phyloP scores from a whole-genome alignment of 2,329 filamentous ascomycete genomes.

The Ceratocystis albifundus region DNA sequence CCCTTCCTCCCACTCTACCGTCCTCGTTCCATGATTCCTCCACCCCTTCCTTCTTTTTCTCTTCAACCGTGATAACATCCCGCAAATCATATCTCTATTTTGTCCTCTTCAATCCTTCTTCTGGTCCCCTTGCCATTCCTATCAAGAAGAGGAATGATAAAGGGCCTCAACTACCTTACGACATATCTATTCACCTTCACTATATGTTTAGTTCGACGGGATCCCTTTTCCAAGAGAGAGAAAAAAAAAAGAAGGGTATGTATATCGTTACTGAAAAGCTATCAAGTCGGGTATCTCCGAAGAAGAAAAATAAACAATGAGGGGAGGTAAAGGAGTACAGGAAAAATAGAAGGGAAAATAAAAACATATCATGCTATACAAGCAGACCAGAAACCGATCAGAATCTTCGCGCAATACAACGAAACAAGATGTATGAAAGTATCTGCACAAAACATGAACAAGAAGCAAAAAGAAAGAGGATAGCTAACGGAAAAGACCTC shows the following conservation, averaged over 20 bases:
- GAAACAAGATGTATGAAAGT: neutral
- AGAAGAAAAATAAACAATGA: neutral
- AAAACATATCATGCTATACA: neutral
- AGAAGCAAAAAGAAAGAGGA: neutral
- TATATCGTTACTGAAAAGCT: neutral
- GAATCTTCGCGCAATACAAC: neutral
- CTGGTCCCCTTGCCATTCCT: neutral
- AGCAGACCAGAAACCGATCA: neutral
- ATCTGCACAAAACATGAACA: neutral
- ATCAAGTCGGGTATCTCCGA: neutral
- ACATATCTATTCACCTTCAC: neutral
- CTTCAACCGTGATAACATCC: neutral
- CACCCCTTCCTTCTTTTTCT: neutral
- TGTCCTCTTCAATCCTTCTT: neutral
- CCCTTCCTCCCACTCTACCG: neutral
- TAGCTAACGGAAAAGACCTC: neutral
- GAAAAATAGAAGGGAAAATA: neutral
- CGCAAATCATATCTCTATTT: neutral
- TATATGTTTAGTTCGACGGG: neutral
- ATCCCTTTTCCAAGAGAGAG: neutral
- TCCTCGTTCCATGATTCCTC: neutral
- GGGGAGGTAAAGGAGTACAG: neutral
- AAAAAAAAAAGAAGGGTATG: neutral
- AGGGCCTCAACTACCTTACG: too few species aligned
- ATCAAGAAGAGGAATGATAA: neutral